These are phyloP conservation scores for Huntiella decipiens DNA, from an alignment of 2,329 filamentous ascomycete species.

Conservation along the genomic window DNA sequence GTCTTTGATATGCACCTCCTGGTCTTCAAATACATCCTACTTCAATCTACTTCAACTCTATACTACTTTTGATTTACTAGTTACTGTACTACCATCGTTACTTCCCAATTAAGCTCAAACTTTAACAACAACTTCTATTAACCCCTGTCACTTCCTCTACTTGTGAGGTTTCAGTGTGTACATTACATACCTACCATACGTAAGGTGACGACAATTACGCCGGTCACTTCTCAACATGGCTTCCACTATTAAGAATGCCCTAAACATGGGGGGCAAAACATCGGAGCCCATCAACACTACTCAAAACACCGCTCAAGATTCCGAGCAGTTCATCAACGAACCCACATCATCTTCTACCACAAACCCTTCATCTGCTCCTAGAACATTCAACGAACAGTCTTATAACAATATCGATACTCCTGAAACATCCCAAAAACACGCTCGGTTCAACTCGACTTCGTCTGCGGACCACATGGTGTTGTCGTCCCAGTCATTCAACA, in stretches of 20 bases:
- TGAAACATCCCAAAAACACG: slow-evolving; percentile 2
- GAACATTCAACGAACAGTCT: neutral
- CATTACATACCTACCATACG: no score
- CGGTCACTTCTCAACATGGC: neutral
- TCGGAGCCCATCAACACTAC: neutral
- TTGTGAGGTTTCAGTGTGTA: no score
- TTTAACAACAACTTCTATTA: no score
- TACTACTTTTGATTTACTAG: no score
- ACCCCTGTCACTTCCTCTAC: no score
- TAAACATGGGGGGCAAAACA: neutral
- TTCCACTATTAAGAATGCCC: slow-evolving; percentile 3
- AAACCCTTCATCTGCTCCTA: slow-evolving; percentile 3
- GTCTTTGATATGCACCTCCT: no score
- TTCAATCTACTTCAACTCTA: no score
- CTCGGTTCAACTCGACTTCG: slow-evolving; percentile 6
- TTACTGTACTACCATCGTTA: no score
- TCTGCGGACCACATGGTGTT: slow-evolving; percentile 10
- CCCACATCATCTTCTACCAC: neutral
- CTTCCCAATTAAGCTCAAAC: no score
- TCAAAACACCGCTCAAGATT: neutral
- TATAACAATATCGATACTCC: slow-evolving; percentile 1
- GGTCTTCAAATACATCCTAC: no score
- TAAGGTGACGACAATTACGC: no score
- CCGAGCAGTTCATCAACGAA: neutral
- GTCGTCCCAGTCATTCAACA: slow-evolving; percentile 4